Evolutionary conservation across 306 rosid genomes (phyloP).

Genomic region (Dryas octopetala): DNA sequence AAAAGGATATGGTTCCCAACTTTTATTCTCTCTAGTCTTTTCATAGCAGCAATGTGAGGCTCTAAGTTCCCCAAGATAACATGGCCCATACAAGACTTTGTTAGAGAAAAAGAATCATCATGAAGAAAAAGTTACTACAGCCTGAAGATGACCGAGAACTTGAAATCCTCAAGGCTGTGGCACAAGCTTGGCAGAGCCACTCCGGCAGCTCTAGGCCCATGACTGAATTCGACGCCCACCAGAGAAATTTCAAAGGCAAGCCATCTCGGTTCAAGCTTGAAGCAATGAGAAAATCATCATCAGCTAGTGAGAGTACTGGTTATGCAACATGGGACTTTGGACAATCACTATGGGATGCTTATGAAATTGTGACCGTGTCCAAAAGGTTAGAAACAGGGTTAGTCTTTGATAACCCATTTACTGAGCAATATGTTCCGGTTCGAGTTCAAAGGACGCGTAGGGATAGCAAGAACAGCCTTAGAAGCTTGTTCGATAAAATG

Average conservation of each 20-base stretch:
- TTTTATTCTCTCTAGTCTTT: neutral
- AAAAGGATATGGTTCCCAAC: conserved; percentile 8
- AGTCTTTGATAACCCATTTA: conserved; percentile 36
- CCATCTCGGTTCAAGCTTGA: conserved; percentile 72
- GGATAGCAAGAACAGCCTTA: conserved; percentile 76
- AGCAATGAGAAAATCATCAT: conserved; percentile 30
- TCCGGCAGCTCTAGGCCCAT: conserved; percentile 49
- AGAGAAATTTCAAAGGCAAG: conserved; percentile 44
- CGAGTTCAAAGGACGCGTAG: conserved; percentile 28
- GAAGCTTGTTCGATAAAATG: conserved; percentile 54
- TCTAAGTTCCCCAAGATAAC: conserved; percentile 28
- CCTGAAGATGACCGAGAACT: conserved; percentile 29
- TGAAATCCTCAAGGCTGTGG: conserved; percentile 86
- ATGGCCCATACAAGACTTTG: conserved; percentile 34
- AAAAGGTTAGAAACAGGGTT: conserved; percentile 65
- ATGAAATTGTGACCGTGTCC: conserved; percentile 79
- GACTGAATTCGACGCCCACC: conserved; percentile 56
- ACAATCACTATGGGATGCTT: conserved; percentile 86
- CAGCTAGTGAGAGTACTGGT: neutral
- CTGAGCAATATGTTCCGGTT: conserved; percentile 16
- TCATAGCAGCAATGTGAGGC: conserved; percentile 36
- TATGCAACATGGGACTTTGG: conserved; percentile 58
- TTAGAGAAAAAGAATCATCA: conserved; percentile 18
- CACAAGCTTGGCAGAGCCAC: conserved; percentile 81
- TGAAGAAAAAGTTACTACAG: conserved; percentile 56